phyloP scores from a whole-genome alignment of 2,329 filamentous ascomycete genomes.

The Epichloe sibirici region DNA sequence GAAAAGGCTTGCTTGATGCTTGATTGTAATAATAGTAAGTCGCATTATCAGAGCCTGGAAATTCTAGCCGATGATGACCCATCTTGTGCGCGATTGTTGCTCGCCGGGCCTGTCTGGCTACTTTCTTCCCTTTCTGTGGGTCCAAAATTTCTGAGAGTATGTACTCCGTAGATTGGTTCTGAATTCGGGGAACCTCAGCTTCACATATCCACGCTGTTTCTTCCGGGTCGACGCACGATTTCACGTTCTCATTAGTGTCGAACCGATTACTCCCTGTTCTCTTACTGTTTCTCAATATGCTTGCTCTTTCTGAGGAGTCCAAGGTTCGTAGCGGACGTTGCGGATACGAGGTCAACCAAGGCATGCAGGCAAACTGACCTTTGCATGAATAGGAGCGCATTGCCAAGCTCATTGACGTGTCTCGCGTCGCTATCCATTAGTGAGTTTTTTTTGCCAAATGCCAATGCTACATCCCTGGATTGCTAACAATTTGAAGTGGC shows the following conservation, averaged over 20 bases:
- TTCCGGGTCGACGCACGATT: not conserved
- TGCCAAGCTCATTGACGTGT: slow-evolving; percentile 89
- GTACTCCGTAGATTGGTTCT: not conserved
- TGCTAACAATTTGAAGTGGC: slow-evolving; percentile 49
- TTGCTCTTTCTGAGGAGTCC: slow-evolving; percentile 82
- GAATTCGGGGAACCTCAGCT: not conserved
- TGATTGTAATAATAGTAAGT: not conserved
- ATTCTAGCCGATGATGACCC: slow-evolving; percentile 20
- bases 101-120: not conserved
- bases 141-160: slow-evolving; percentile 4
- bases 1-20: not conserved
- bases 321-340: slow-evolving; percentile 48
- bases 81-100: slow-evolving; percentile 7
- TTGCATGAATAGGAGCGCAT: slow-evolving; percentile 69
- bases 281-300: slow-evolving; percentile 32
- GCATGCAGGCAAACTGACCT: not conserved
- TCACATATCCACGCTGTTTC: not conserved
- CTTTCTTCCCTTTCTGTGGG: not conserved
- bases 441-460: slow-evolving; percentile 32
- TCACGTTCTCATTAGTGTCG: not conserved
- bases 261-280: not conserved
- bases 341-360: not conserved
- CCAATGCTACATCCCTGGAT: not conserved
- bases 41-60: not conserved
- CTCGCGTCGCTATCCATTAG: slow-evolving; percentile 92